Base-by-base conservation (phyloP, 1,284 basidiomycete species). In the Mycocalia duriaeana region DNA sequence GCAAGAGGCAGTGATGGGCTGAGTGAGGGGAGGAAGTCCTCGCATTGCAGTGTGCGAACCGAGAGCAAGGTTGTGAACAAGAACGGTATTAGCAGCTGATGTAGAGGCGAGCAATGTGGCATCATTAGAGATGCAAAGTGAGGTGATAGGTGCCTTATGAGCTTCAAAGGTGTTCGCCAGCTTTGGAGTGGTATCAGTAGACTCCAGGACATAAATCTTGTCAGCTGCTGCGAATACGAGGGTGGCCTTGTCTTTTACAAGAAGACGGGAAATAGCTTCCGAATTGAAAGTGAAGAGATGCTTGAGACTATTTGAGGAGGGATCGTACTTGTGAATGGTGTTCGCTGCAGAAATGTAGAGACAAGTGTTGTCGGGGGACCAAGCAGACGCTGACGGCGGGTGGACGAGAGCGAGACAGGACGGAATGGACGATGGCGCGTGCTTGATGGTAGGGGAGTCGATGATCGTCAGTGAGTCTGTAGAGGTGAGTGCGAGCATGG, bases 191-290 rank as follows among this genome's bases (percentile, higher is more conserved):
- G 75, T 68, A 36, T 45, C 44, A n/a, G 67, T 57, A 20, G 72
- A 78, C 51, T 85, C 79, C 47, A 90, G 72, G 34, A 87, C 64
- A 58, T 83, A 74, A 47, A 91, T 75, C 41, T 73, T 73, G 54
- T 79, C 65, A 11, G 61, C 71, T 22, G 62, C 62, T 37, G 69
- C 70, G 51, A 77, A 75, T 47, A 82, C 68, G 44, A 84, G 53
- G 2, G 65, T 71, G 14, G 64, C 64, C 39, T 69, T 73, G 50
- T 77, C 73, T 56, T 72, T 78, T 45, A 64, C 66, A 8, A 69
- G 58, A 8, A 85, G 57, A 43, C 72, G 66, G 1, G 69, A 59
- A 22, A 78, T 66, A 0, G 56, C 43, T 19, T 63, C 59, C 4
- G 57, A 49, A 4, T 57, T 57, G n/a, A 56, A 57, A 4, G 48